These are phyloP conservation scores for Cordyceps cateniannulata DNA, from an alignment of 2,329 filamentous ascomycete species.

Conservation along the genomic window DNA sequence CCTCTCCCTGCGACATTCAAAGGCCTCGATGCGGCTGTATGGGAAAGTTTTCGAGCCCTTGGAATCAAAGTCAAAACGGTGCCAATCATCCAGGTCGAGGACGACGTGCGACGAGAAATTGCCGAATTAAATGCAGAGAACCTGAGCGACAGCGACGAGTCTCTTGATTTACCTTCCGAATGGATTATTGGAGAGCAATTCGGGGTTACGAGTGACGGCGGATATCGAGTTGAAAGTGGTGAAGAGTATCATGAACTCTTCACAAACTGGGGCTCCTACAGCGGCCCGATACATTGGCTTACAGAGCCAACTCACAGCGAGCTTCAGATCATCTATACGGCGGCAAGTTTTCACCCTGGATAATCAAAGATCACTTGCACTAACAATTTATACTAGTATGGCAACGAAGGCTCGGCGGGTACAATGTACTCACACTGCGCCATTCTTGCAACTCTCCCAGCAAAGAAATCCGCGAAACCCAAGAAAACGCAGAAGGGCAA, in stretches of 20 bases:
- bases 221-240: neutral
- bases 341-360: neutral
- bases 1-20: constrained; percentile 34
- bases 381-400: neutral
- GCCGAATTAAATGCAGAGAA: neutral
- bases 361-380: neutral
- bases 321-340: neutral
- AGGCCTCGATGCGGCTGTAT: constrained; percentile 36
- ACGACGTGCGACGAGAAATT: too few relatives aligned
- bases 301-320: neutral
- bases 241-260: neutral
- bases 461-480: neutral
- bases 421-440: neutral
- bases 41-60: neutral
- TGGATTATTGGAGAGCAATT: neutral
- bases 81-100: neutral
- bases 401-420: neutral
- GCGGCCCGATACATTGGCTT: neutral
- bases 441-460: neutral
- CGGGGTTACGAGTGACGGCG: neutral
- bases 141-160: neutral
- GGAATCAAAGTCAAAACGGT: neutral
- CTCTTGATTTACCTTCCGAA: neutral
- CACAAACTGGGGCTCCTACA: neutral
- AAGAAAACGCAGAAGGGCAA: too few relatives aligned